Base-by-base conservation (phyloP, 176 grass and related monocot genomes). In the Hyparrhenia diplandra region DNA sequence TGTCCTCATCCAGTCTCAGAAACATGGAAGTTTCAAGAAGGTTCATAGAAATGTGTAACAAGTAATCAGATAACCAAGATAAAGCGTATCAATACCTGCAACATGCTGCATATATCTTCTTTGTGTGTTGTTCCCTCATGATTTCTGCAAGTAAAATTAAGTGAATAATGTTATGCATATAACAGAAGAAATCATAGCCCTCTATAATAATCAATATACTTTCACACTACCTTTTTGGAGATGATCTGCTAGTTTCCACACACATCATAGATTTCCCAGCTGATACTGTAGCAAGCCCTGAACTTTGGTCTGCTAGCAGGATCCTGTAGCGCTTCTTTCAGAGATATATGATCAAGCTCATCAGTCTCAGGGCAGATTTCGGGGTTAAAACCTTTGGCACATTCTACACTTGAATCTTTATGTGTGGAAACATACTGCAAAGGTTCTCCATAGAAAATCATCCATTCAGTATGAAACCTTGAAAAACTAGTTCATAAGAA, bases 271-370 rank as follows among this genome's bases (percentile, higher is more conserved):
- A 55, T 69, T 83, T 74, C 71, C 46, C 30, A 59, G 30, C 54
- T 69, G 47, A 78, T 77, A 17, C 5, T 39, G 16, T 60, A 74
- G 21, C 37, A 87, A 77, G 62, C 27, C 25, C 58, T 49, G 30
- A 78, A 85, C 29, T 35, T 37, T 67, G 82, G 34, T 77, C 67
- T 39, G 81, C 77, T 31, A 79, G 21, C 36, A 90, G 69, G 31
- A 88, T 88, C 66, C 2, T 76, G 49, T 55, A 83, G 11, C 85
- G 85, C 71, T 88, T 88, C 82, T 71, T 85, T 64, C 46, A 93
- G 37, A 31, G 85, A 52, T 46, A 93, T 58, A 72, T 93, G 68
- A 73, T 90, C 85, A 30, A 90, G 82, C 21, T 79, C 80, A 39
- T 90, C 82, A 9, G 32, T 69, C 43, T 67, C 82, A 66, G 29